Evolutionary conservation across 306 rosid genomes (phyloP).

Genomic region (Casuarina cunninghamiana): DNA sequence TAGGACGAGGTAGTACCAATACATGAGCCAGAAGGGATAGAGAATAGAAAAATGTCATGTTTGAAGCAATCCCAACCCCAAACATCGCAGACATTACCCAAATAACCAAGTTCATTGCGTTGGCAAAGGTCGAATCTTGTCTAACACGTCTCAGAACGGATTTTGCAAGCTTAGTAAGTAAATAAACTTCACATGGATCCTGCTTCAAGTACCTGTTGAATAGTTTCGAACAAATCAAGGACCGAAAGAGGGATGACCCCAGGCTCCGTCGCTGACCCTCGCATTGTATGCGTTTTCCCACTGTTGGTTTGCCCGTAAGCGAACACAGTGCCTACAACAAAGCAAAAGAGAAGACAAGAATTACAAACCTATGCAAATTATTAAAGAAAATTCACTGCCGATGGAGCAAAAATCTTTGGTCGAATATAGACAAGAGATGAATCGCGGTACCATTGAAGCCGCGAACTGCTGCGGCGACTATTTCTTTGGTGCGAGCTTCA

Average conservation of each 20-base stretch:
- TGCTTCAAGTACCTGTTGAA: conserved; percentile 53
- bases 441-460: conserved; percentile 74
- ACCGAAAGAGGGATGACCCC: conserved; percentile 95
- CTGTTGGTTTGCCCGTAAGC: conserved; percentile 98
- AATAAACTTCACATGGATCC: neutral
- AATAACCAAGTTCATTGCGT: neutral
- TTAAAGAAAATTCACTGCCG: no score
- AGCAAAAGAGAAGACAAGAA: neutral
- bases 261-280: conserved; percentile 68
- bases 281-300: conserved; percentile 91
- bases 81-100: neutral
- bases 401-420: neutral
- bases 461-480: conserved; percentile 77
- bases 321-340: conserved; percentile 75
- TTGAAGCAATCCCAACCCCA: neutral
- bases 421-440: neutral
- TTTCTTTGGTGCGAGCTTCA: conserved; percentile 68
- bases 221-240: conserved; percentile 56
- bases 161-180: neutral
- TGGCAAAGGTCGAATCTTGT: neutral
- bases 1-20: neutral
- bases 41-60: neutral
- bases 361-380: neutral
- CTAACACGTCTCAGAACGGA: neutral
- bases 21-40: neutral